Conservation (phyloP, 176 grass and related monocot species). For the Zoysia japonica region DNA sequence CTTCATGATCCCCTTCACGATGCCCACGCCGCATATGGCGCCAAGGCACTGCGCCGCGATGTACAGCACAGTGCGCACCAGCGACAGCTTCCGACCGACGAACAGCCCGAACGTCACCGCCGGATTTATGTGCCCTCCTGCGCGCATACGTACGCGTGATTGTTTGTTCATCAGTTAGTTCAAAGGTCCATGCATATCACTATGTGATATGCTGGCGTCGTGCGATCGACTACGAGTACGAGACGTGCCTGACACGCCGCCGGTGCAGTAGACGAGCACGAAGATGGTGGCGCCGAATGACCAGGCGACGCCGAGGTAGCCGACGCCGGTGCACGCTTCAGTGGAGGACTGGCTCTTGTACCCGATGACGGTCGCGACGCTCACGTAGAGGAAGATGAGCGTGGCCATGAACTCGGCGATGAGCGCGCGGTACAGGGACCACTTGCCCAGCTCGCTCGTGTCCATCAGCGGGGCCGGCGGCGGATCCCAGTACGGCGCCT, state of each 20-base stretch:
- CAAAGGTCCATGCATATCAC: too few relatives aligned
- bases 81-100: slow-evolving; percentile 66
- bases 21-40: slow-evolving; percentile 69
- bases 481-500: slow-evolving; percentile 59
- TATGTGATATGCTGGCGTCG: too few relatives aligned
- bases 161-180: neutral
- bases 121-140: slow-evolving; percentile 88
- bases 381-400: slow-evolving; percentile 87
- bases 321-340: slow-evolving; percentile 52
- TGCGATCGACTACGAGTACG: too few relatives aligned
- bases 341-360: slow-evolving; percentile 56
- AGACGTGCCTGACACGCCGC: slow-evolving; percentile 60
- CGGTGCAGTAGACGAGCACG: slow-evolving; percentile 79
- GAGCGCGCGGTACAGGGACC: slow-evolving; percentile 77
- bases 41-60: slow-evolving; percentile 83
- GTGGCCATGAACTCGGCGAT: slow-evolving; percentile 87
- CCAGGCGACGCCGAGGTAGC: slow-evolving; percentile 80
- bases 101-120: slow-evolving; percentile 79
- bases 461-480: slow-evolving; percentile 54
- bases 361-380: slow-evolving; percentile 83
- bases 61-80: slow-evolving; percentile 59
- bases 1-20: slow-evolving; percentile 77
- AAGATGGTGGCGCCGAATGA: slow-evolving; percentile 89
- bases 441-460: slow-evolving; percentile 53
- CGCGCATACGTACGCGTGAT: neutral